These are phyloP conservation scores for Diplosphaera chodatii DNA, from an alignment of 139 green algal genomes.

Conservation along the genomic window DNA sequence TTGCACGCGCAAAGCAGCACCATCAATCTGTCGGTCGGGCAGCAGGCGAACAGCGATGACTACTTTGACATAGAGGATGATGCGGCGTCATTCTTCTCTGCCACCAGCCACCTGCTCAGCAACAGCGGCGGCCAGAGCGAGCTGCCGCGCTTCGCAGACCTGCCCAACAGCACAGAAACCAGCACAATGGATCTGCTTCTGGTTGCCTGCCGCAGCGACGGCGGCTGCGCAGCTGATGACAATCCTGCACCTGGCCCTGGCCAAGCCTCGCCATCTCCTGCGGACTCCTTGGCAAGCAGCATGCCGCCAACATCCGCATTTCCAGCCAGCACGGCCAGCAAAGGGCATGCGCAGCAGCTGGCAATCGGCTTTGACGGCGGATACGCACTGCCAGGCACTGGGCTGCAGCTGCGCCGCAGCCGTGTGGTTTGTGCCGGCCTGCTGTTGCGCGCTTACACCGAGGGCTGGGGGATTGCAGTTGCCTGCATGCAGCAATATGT, in stretches of 20 bases:
- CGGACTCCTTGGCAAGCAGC: too few relatives aligned
- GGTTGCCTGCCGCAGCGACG: not conserved
- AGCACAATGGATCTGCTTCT: not conserved
- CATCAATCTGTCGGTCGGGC: not conserved
- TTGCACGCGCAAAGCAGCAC: not conserved
- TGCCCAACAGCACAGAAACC: not conserved
- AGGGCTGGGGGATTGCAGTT: slow-evolving; percentile 15
- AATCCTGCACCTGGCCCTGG: too few relatives aligned
- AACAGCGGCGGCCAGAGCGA: not conserved
- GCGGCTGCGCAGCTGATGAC: too few relatives aligned
- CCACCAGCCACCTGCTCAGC: not conserved
- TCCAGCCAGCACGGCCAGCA: too few relatives aligned
- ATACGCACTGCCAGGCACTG: not conserved
- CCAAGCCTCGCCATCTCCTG: too few relatives aligned
- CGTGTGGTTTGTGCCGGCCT: not conserved
- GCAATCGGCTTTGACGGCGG: not conserved
- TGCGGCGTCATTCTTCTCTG: not conserved
- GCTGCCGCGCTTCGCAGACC: not conserved
- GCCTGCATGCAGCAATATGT: slow-evolving; percentile 19
- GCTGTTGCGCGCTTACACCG: slow-evolving; percentile 1
- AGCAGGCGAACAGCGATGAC: not conserved
- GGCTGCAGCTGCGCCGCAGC: not conserved
- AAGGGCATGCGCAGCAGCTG: not conserved
- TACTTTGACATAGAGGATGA: not conserved
- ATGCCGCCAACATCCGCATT: not conserved